phyloP scores from a whole-genome alignment of 169 alveolate species.

The Cryptosporidium felis region DNA sequence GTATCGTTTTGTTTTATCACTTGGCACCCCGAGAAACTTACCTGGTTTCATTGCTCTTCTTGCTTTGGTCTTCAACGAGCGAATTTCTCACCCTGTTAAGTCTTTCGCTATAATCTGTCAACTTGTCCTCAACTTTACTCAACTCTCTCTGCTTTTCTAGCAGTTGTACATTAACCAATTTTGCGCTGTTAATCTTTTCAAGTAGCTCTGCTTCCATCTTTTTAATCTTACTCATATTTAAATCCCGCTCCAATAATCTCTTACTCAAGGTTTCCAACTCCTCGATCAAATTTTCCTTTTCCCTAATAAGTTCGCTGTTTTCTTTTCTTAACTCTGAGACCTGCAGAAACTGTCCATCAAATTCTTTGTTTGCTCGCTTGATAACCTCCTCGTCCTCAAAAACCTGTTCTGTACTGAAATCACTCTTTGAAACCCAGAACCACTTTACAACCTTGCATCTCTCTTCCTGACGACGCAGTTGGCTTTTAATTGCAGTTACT shows the following conservation, averaged over 20 bases:
- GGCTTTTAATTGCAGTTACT: constrained; percentile 2
- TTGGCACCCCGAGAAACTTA: too few species aligned
- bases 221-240: background rate
- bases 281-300: background rate
- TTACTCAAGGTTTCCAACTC: constrained; percentile 14
- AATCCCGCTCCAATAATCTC: constrained; percentile 24
- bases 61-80: too few species aligned
- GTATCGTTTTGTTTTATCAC: too few species aligned
- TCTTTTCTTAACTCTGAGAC: background rate
- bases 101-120: background rate
- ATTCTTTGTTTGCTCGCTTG: background rate
- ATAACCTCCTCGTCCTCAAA: constrained; percentile 9
- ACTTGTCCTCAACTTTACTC: constrained; percentile 11
- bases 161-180: background rate
- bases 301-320: background rate
- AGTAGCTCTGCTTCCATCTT: background rate
- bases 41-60: too few species aligned
- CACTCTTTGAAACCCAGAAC: background rate
- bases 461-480: background rate
- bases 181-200: constrained; percentile 14
- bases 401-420: background rate
- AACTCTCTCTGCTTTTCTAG: constrained; percentile 46
- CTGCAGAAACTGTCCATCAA: background rate
- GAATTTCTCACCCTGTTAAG: background rate
- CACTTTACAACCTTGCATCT: background rate